These are phyloP conservation scores for Eutrema japonicum DNA, from an alignment of 345 rosid species.

Conservation along the genomic window DNA sequence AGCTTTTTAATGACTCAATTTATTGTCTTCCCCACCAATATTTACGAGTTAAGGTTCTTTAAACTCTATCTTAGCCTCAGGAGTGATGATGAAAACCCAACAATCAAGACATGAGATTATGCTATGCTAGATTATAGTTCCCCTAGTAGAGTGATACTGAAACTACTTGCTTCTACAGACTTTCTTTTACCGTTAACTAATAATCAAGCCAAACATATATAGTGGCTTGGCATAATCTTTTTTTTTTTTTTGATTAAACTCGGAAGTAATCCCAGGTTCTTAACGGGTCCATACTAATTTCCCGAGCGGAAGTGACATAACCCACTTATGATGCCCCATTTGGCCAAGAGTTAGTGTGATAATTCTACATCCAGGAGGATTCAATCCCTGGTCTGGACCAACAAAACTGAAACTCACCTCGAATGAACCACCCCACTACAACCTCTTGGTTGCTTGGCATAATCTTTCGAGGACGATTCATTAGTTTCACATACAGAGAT, in stretches of 20 bases:
- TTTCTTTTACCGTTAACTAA: background rate
- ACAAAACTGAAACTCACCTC: too few relatives aligned
- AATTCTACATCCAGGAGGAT: too few relatives aligned
- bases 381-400: too few relatives aligned
- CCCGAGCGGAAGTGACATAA: too few relatives aligned
- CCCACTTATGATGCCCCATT: too few relatives aligned
- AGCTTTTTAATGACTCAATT: background rate
- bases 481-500: background rate
- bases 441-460: too few relatives aligned
- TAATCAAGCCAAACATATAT: background rate
- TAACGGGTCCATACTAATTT: too few relatives aligned
- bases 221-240: background rate
- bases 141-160: conserved; percentile 3
- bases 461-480: background rate
- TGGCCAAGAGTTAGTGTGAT: too few relatives aligned
- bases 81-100: background rate
- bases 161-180: background rate
- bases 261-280: too few relatives aligned
- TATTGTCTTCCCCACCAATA: background rate
- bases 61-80: background rate
- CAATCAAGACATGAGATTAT: background rate
- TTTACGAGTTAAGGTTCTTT: conserved; percentile 11
- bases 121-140: background rate
- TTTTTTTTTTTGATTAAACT: too few relatives aligned
- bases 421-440: too few relatives aligned